These are phyloP conservation scores for Zymoseptoria ardabiliae DNA, from an alignment of 2,329 filamentous ascomycete species.

Conservation along the genomic window DNA sequence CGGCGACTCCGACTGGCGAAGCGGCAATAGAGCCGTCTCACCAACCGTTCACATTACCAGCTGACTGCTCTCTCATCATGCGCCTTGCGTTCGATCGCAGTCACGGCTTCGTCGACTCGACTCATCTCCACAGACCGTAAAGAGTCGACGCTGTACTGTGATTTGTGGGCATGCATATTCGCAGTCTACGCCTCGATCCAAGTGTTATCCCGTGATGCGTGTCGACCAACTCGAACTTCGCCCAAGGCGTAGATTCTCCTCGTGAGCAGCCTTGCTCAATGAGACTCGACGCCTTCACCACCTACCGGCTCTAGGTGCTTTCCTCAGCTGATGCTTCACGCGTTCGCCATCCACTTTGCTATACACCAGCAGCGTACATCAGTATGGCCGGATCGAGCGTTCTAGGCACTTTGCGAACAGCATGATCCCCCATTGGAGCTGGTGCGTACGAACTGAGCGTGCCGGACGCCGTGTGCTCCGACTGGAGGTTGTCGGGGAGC, in stretches of 20 bases:
- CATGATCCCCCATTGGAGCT: not conserved
- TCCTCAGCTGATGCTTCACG: not conserved
- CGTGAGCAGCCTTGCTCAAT: not conserved
- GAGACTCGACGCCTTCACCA: not conserved
- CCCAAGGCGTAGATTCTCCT: not conserved
- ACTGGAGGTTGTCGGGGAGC: too few relatives aligned
- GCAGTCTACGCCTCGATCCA: not conserved
- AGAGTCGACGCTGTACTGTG: slow-evolving; percentile 18
- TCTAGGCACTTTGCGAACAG: not conserved
- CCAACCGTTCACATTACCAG: not conserved
- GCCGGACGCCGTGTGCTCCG: not conserved
- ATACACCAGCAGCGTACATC: not conserved
- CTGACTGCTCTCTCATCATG: not conserved
- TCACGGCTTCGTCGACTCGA: not conserved
- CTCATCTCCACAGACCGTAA: slow-evolving; percentile 35
- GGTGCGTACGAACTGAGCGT: not conserved
- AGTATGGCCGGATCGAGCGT: not conserved
- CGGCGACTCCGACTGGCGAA: not conserved
- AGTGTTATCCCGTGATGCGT: not conserved
- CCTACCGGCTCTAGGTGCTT: not conserved
- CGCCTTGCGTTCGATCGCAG: not conserved
- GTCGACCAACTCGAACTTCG: not conserved
- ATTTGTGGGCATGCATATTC: slow-evolving; percentile 7
- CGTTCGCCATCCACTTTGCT: not conserved
- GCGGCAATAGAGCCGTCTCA: not conserved